Evolutionary conservation across 768 basidiomycete genomes (phyloP).

Genomic region (Hydnomerulius pinastri): DNA sequence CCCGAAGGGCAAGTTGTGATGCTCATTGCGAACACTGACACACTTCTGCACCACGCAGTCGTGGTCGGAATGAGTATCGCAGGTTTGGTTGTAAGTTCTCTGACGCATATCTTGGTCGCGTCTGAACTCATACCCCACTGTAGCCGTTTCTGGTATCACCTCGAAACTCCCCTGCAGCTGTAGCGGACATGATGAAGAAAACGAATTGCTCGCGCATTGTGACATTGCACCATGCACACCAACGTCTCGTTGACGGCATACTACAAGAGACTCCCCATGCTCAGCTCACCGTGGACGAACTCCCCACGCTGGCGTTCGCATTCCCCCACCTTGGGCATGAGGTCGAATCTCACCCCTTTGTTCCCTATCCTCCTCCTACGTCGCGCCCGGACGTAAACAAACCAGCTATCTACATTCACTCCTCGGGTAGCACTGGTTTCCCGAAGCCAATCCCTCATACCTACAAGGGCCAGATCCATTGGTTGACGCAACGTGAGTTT

Average conservation of each 20-base stretch:
- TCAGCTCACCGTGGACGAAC: not conserved
- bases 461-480: constrained; percentile 30
- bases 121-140: constrained; percentile 14
- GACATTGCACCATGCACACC: constrained; percentile 6
- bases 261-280: not conserved
- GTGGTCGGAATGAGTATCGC: constrained; percentile 28
- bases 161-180: constrained; percentile 42
- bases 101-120: no score
- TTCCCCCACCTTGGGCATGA: constrained; percentile 40
- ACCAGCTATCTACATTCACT: constrained; percentile 41
- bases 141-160: constrained; percentile 37
- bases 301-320: constrained; percentile 12
- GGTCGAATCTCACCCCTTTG: constrained; percentile 3
- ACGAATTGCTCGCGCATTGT: constrained; percentile 13
- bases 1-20: constrained; percentile 30
- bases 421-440: constrained; percentile 45
- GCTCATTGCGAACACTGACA: constrained; percentile 33
- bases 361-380: not conserved
- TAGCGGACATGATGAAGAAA: constrained; percentile 12
- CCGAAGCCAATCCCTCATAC: constrained; percentile 42
- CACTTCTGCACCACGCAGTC: constrained; percentile 26
- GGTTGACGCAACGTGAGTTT: constrained; percentile 34
- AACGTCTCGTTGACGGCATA: not conserved
- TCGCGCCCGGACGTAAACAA: constrained; percentile 21
- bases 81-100: constrained; percentile 32